Evolutionary conservation across 2,329 filamentous ascomycete species (phyloP), one percentile per base, ranked within the genome.

Genomic region (Talaromyces sp.): DNA sequence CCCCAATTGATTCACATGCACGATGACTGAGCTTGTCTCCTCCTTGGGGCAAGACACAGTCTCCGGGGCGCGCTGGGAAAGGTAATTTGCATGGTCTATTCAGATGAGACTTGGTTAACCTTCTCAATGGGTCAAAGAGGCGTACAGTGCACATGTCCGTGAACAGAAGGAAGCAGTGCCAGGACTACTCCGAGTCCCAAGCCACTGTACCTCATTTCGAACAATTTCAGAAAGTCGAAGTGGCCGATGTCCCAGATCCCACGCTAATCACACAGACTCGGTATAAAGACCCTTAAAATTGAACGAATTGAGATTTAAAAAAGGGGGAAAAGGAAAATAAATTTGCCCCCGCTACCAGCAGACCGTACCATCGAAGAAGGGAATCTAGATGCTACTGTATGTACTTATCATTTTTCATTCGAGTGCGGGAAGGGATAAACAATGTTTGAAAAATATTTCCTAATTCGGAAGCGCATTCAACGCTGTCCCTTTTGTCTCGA

Each of bases 131-230:
- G n/a, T n/a, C n/a, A 27, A 31, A 17, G 17, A 4, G 13, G 51
- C 67, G 61, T 64, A 73, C 71, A 67, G 57, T 67, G 62, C 31
- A 64, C 60, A 57, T 70, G 66, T 2, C 66, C 68, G 50, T 59
- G 58, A 60, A 62, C 65, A 41, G 65, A 59, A 61, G 46, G 60
- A 59, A 60, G 61, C 46, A 65, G 59, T 38, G 64, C 60, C 59
- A 65, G 57, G 59, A 64, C 65, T 58, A 64, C 65, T 58, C 68
- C 65, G 63, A 67, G 58, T 50, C 65, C 58, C 64, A 56, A 58
- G 58, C 62, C 32, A 61, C 64, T 31, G 46, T 61, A 63, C 59
- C 61, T 66, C 66, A 64, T 69, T 57, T 59, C 46, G 53, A 31
- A 11, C 17, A 31, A 19, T 19, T 31, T 32, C n/a, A 10, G 35